Base-by-base conservation (phyloP, 345 rosid genomes). In the Rhodamnia rubescens region DNA sequence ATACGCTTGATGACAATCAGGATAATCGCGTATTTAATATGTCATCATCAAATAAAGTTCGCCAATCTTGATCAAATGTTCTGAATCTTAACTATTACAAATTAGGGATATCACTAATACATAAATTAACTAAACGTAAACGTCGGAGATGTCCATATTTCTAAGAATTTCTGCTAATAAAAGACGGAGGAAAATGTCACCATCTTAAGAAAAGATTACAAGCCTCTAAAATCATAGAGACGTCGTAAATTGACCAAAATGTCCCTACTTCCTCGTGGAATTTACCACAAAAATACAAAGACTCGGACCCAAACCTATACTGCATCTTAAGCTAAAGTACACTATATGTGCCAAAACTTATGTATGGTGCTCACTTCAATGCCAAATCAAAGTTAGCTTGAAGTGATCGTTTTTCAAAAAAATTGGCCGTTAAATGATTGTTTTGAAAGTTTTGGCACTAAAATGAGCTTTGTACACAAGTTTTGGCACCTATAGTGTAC, bases 211-310 rank as follows among this genome's bases (percentile, higher is more conserved):
- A n/a, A 15, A 32, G 0, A 58, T 26, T 26, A 0, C 8, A 8
- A 44, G 2, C 27, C 61, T 24, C 6, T 22, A 7, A 56, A 56
- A 0, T 0, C 1, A 9, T 12, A 56, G 59, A 27, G 1, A 24
- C 61, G 7, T 27, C 61, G 27, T 56, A 24, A 24, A 11, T 24
- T 57, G 29, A 56, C 44, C 4, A 3, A 42, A 42, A 42, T 42
- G 6, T 42, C 44, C 44, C 44, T 42, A 42, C 44, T 42, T 4
- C 44, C 44, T 42, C 44, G 44, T 42, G 44, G 44, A 42, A 42
- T 42, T 42, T 42, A 42, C 44, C 44, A 42, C 44, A 42, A 42
- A 42, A 42, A 42, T 42, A 42, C 44, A 42, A 42, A 42, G 44
- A 42, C 44, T 42, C 44, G 44, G 44, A 42, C 44, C 44, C 44